Evolutionary conservation across 208 protist species (phyloP).

Genomic region (Novymonas esmeraldas): DNA sequence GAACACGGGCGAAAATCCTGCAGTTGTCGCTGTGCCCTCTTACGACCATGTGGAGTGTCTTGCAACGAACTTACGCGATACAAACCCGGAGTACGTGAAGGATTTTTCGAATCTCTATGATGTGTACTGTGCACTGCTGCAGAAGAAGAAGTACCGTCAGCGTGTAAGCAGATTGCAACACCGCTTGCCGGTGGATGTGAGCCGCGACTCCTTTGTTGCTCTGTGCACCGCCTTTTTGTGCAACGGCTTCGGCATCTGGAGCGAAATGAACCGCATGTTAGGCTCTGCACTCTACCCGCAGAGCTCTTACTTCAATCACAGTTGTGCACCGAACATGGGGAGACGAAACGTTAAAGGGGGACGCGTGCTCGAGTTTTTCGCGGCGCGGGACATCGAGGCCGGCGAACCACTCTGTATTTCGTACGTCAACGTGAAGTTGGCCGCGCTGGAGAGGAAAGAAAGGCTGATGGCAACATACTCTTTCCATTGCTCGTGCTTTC

Average conservation of each 20-base stretch:
- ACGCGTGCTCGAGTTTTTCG: conserved; percentile 34
- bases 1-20: not conserved
- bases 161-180: not conserved
- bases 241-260: conserved; percentile 48
- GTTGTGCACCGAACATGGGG: conserved; percentile 41
- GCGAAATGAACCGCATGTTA: conserved; percentile 8
- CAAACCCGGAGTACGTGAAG: conserved; percentile 26
- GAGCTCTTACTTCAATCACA: conserved; percentile 56
- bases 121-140: conserved; percentile 16
- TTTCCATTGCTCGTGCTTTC: conserved; percentile 31
- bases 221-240: conserved; percentile 44
- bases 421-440: conserved; percentile 39
- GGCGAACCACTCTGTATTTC: conserved; percentile 50
- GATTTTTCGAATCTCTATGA: conserved; percentile 33
- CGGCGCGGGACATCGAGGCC: conserved; percentile 14
- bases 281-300: conserved; percentile 36
- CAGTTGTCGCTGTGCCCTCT: conserved; percentile 5
- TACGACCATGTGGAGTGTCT: conserved; percentile 44
- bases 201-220: conserved; percentile 30
- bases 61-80: conserved; percentile 28
- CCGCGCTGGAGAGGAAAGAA: conserved; percentile 15
- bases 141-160: conserved; percentile 26
- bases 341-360: conserved; percentile 25
- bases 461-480: conserved; percentile 43
- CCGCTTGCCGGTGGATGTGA: conserved; percentile 23